Evolutionary conservation across 305 asterid species (phyloP).

Genomic region (Fraxinus platypoda): DNA sequence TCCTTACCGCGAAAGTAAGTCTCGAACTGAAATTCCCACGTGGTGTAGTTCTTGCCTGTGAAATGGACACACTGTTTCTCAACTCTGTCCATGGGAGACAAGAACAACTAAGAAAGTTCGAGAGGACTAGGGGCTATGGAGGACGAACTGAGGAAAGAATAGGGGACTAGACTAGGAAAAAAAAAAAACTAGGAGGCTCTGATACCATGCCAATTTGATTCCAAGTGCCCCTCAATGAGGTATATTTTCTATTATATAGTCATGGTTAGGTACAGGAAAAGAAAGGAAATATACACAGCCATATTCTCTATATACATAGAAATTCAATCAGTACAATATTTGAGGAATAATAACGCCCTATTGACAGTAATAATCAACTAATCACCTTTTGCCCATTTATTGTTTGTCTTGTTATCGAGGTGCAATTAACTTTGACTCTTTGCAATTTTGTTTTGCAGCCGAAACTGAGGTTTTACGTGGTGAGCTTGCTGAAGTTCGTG

Average conservation of each 20-base stretch:
- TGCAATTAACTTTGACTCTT: neutral
- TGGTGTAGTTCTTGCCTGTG: neutral
- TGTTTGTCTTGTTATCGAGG: slow-evolving; percentile 15
- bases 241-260: neutral
- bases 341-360: neutral
- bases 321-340: neutral
- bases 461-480: slow-evolving; percentile 74
- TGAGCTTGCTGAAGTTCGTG: slow-evolving; percentile 84
- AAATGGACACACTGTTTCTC: neutral
- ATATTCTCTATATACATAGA: neutral
- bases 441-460: slow-evolving; percentile 39
- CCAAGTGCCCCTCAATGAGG: neutral
- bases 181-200: neutral
- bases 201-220: neutral
- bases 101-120: neutral
- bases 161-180: neutral
- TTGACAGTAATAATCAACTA: neutral
- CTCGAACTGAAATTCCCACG: neutral
- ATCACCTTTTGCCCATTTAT: neutral
- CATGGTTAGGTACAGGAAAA: neutral
- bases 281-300: neutral
- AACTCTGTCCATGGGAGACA: neutral
- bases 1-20: neutral
- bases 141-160: neutral
- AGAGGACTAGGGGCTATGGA: neutral